Evolutionary conservation across 495 filamentous ascomycete genomes (phyloP).

Genomic region (Penicillium steckii): DNA sequence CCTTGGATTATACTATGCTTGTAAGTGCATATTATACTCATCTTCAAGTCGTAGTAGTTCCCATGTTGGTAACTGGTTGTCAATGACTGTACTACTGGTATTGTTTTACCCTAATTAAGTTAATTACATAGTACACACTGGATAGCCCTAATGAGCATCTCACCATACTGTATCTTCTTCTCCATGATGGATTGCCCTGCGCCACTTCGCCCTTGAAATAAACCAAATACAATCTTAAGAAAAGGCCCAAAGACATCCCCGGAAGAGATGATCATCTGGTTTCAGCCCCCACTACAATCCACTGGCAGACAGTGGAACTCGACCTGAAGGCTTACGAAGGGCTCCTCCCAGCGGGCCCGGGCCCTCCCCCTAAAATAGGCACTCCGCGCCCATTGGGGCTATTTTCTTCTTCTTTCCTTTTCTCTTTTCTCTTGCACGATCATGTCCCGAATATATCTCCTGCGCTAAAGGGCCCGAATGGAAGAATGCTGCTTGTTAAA

Average conservation of each 20-base stretch:
- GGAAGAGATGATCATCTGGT: background rate
- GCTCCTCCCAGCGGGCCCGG: background rate
- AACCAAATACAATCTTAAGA: background rate
- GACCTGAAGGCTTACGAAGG: no score
- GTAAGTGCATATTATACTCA: no score
- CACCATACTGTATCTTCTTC: no score
- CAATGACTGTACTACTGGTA: no score
- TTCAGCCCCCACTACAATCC: background rate
- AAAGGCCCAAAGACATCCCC: no score
- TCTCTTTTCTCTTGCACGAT: background rate
- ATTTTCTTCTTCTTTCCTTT: background rate
- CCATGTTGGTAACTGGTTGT: no score
- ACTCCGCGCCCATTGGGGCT: background rate
- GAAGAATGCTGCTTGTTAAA: constrained; percentile 2
- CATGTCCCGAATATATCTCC: background rate
- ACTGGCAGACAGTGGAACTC: no score
- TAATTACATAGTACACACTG: no score
- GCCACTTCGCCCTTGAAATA: background rate
- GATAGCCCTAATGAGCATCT: no score
- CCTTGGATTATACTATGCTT: no score
- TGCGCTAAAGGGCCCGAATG: background rate
- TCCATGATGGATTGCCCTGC: background rate
- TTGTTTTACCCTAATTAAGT: no score
- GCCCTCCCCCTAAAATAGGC: background rate
- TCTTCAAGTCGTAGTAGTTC: no score